Conservation (phyloP, 495 filamentous ascomycete genomes). For the Daldinia concentrica region DNA sequence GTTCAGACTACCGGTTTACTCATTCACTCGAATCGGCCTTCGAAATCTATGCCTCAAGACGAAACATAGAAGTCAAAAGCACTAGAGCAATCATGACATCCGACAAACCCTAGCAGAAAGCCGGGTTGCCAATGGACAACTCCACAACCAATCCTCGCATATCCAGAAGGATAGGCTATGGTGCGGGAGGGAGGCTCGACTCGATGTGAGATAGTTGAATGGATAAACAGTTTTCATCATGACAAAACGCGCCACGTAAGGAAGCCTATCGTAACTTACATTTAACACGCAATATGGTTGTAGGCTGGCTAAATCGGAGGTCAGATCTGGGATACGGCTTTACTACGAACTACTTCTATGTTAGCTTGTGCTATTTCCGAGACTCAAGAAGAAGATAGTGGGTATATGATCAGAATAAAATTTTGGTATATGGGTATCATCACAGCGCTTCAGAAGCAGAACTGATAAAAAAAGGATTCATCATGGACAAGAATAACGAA, state of each 20-base stretch:
- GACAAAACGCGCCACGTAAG: constrained; percentile 43
- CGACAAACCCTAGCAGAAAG: constrained; percentile 36
- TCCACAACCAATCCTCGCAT: constrained; percentile 91
- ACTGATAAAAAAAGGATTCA: constrained; percentile 83
- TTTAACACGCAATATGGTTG: background rate
- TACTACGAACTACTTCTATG: constrained; percentile 15
- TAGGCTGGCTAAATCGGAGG: background rate
- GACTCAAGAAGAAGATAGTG: constrained; percentile 13
- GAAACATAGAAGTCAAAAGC: constrained; percentile 47
- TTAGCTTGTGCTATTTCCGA: constrained; percentile 29
- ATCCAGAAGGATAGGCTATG: constrained; percentile 64
- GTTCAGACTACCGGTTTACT: constrained; percentile 62
- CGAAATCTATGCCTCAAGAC: constrained; percentile 54
- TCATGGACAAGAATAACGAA: constrained; percentile 63
- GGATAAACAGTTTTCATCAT: constrained; percentile 99
- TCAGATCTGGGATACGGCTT: background rate
- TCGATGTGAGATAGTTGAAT: constrained; percentile 87
- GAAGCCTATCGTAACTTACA: constrained; percentile 28
- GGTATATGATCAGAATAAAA: constrained; percentile 59
- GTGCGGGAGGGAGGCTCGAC: constrained; percentile 84
- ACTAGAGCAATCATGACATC: constrained; percentile 60
- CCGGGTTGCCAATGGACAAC: constrained; percentile 54
- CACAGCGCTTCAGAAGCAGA: constrained; percentile 92
- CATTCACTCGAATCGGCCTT: constrained; percentile 58
- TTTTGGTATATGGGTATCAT: constrained; percentile 85